Base-by-base conservation (phyloP, 2,329 filamentous ascomycete species). In the Sclerotinia minor region DNA sequence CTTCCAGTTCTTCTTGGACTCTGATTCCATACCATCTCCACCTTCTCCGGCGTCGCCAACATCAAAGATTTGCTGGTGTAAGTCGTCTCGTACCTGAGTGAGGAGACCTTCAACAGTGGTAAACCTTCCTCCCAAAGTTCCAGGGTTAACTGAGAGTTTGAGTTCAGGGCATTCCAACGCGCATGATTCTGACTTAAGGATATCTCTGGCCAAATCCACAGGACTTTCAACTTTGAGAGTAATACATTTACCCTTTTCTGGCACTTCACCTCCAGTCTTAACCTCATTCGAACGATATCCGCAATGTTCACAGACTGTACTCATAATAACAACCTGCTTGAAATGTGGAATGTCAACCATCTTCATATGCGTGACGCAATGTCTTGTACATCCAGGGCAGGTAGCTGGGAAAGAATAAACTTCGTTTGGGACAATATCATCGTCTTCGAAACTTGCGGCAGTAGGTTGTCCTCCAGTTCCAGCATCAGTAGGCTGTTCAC, bases 301-400 rank as follows among this genome's bases (percentile, higher is more conserved):
- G 78, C 95, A 99, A 78, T 90, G 85, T 38, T 94, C 89, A 80
- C 95, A 99, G 38, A 92, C 89, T 2, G 94, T 98, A 73, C 89
- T 94, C 92, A 97, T 98, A 74, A 99, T 84, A 52, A 97, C 89
- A 3, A 99, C 95, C 77, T 98, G 92, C 81, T 97, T 96, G 83
- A 99, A 99, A 81, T 97, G 91, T 0, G 95, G 95, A 71, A 99
- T 97, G 75, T 96, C 92, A 68, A 98, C 92, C 89, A 97, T 96
- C 83, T 97, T 97, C 92, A 97, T 97, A 79, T 97, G 94, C 13
- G 96, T 96, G 5, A 88, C 88, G 80, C 94, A 97, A 5, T 87
- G 82, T 79, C 91, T 91, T 76, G 89, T 89, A 83, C 95, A 99
- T 70, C 92, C 94, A 0, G 95, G 95, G 79, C 95, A 99, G 68